Evolutionary conservation across 2,329 filamentous ascomycete species (phyloP), one percentile per base, ranked within the genome.

Genomic region (Ophidiomyces ophidiicola): DNA sequence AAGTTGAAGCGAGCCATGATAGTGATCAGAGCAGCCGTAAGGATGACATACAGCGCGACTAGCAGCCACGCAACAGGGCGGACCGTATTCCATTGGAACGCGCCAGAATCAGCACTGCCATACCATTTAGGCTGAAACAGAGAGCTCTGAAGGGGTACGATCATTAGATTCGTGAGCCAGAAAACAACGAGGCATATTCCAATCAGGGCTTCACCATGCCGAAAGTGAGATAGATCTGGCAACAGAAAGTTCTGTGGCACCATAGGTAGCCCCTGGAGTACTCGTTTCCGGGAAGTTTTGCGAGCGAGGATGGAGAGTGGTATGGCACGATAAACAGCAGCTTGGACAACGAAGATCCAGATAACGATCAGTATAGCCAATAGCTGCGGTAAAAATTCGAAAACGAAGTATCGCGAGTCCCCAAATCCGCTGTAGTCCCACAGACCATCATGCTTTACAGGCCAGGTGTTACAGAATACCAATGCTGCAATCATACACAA

Each of bases 371-470:
- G 48, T 14, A 76, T 76, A 0, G 78, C 83, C 10, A 92, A 54
- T 0, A 93, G 64, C 41, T 86, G 84, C 2, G 88, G 87, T 1
- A 94, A 63, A 47, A 93, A 83, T 45, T 85, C 74, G 57, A 93
- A 90, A 32, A 92, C 60, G 56, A 94, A 94, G 60, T 92, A 94
- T 47, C 78, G 71, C 6, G 70, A 70, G 35, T 79, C 80, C 44
- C 82, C 80, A 42, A 85, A 79, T 20, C 70, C 70, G 23, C 66
- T 63, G 55, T 87, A 94, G 3, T 69, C 60, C 53, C 73, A 76
- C 8, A 94, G 63, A 0, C 84, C 84, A 6, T 68, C 58, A 46
- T 78, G 68, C 4, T 61, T 57, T 25, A 68, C 60, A 7, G 81
- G 83, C 62, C 75, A 85, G 24, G 81, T 62, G 42, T 81, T 82